A percentile compares a stretch with the other conserved stretches of the same genome.
Conservation (phyloP, 768 basidiomycete species). For the Amanita brunnescens region DNA sequence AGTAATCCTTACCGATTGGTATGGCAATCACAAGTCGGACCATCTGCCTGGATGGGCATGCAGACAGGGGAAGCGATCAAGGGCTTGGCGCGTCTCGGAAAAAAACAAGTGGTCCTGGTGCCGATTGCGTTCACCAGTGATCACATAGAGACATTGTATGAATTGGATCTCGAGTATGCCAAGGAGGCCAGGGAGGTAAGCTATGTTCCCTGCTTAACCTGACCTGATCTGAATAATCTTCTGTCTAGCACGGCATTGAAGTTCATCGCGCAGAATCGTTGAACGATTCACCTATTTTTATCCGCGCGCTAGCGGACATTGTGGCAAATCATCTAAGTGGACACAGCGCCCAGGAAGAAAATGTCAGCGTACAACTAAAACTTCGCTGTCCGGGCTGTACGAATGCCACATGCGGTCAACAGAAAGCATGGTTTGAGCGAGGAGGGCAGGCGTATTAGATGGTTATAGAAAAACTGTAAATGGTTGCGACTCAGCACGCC, state of each 20-base stretch:
- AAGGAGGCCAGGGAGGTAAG: conserved; percentile 86
- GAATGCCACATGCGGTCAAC: conserved; percentile 77
- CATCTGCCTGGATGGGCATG: conserved; percentile 97
- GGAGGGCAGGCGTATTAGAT: conserved; percentile 43
- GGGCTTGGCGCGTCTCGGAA: conserved; percentile 68
- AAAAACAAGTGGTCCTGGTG: conserved; percentile 72
- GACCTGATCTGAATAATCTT: conserved; percentile 13
- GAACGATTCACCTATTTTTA: conserved; percentile 94
- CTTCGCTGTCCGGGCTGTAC: conserved; percentile 93
- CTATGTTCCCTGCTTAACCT: conserved; percentile 8
- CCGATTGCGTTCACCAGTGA: conserved; percentile 99
- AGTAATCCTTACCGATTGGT: conserved; percentile 87
- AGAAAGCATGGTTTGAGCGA: conserved; percentile 84
- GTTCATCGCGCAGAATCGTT: conserved; percentile 83
- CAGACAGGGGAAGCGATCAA: conserved; percentile 90
- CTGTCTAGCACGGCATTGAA: conserved; percentile 76
- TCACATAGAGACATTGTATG: conserved; percentile 97
- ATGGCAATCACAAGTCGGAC: conserved; percentile 98
- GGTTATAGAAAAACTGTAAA: conserved; percentile 2
- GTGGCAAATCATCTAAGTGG: conserved; percentile 69
- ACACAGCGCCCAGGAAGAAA: conserved; percentile 48
- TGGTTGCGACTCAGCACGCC: neutral
- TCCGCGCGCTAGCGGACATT: conserved; percentile 91
- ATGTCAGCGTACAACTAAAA: conserved; percentile 69
- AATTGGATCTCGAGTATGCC: conserved; percentile 89